Percentiles rank a stretch among this genome's conserved stretches.
Conservation (phyloP, 2,329 filamentous ascomycete species). For the Stemphylium vesicarium region DNA sequence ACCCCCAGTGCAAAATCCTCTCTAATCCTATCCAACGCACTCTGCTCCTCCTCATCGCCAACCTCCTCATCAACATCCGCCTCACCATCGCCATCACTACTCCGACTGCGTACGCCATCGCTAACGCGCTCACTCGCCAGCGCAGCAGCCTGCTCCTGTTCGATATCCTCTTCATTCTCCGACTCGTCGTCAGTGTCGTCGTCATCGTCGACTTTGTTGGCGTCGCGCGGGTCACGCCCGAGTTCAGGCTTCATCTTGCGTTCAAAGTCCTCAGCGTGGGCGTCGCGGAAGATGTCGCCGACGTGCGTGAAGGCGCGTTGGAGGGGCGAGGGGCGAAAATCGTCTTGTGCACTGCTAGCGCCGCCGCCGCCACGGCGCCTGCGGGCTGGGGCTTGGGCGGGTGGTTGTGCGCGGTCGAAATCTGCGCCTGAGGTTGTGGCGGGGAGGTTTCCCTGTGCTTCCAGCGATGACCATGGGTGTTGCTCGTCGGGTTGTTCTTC, state of each 20-base stretch:
- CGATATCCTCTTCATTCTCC: not conserved
- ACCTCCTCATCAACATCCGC: not conserved
- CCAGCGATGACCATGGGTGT: conserved; percentile 3
- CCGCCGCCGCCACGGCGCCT: conserved; percentile 24
- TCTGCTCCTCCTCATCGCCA: conserved; percentile 19
- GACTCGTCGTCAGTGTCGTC: conserved; percentile 25
- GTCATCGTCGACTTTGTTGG: conserved; percentile 41
- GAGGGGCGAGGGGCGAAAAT: conserved; percentile 41
- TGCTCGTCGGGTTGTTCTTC: conserved; percentile 41
- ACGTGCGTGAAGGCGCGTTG: conserved; percentile 58
- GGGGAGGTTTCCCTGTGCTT: conserved; percentile 22
- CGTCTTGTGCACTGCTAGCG: conserved; percentile 23
- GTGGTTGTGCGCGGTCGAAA: conserved; percentile 19
- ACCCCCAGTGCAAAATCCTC: conserved; percentile 22
- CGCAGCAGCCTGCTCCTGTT: not conserved
- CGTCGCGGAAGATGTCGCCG: conserved; percentile 75
- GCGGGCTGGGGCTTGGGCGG: conserved; percentile 9
- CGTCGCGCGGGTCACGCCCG: conserved; percentile 36
- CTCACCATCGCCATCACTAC: conserved; percentile 2
- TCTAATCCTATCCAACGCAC: conserved; percentile 19
- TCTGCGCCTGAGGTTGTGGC: conserved; percentile 22
- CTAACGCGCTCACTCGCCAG: not conserved
- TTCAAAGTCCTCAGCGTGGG: conserved; percentile 91
- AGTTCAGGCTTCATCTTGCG: conserved; percentile 68
- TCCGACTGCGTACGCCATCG: not conserved